A percentile compares a stretch with the other conserved stretches of the same genome.
Conservation (phyloP, 2,329 filamentous ascomycete genomes). For the Clonostachys byssicola region DNA sequence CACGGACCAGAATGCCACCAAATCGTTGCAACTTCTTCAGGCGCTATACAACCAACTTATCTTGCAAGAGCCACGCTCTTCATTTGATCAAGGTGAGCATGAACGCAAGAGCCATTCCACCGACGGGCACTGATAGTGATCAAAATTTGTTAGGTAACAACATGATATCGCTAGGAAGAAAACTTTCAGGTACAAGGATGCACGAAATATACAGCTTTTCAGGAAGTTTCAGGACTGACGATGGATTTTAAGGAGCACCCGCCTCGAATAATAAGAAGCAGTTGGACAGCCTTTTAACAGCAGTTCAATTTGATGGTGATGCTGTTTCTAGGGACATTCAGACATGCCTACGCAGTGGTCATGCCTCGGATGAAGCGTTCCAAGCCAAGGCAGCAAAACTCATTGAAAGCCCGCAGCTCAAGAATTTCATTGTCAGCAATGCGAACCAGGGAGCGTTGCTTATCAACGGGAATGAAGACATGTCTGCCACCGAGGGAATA, state of each 20-base stretch:
- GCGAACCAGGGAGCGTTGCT: not conserved
- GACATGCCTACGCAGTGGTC: not conserved
- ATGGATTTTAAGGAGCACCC: too few species aligned
- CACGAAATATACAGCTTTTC: too few species aligned
- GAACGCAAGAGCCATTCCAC: too few species aligned
- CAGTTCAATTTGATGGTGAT: not conserved
- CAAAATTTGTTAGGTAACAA: too few species aligned
- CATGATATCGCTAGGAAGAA: too few species aligned
- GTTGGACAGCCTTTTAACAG: not conserved
- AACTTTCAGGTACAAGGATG: too few species aligned
- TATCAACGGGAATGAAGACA: slow-evolving; percentile 4
- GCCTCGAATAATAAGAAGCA: too few species aligned
- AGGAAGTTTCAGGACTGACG: too few species aligned
- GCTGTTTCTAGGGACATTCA: not conserved
- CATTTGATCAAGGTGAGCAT: too few species aligned
- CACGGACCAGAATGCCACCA: not conserved
- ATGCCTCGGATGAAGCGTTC: not conserved
- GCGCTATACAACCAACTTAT: too few species aligned
- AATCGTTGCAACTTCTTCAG: not conserved
- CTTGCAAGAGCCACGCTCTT: too few species aligned
- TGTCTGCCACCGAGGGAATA: not conserved
- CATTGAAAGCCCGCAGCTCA: not conserved
- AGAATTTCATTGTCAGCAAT: not conserved
- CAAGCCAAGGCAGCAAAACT: not conserved
- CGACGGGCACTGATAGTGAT: too few species aligned